These are phyloP conservation scores for Tilletia indica DNA, from an alignment of 1,284 basidiomycete species.

Conservation along the genomic window DNA sequence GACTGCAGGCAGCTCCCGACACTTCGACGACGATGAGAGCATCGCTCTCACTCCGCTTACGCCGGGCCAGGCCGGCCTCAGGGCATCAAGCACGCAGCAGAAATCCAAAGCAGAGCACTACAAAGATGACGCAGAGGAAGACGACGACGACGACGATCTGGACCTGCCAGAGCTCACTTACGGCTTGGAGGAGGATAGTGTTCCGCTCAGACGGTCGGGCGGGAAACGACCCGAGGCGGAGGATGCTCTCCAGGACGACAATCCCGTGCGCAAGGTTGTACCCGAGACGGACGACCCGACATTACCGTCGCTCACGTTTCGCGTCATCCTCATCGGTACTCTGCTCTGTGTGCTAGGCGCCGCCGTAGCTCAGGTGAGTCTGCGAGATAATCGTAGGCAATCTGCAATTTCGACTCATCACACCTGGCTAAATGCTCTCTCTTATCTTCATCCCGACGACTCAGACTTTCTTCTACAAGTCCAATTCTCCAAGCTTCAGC, in stretches of 20 bases:
- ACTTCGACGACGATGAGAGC: neutral
- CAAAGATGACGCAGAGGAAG: slow-evolving; percentile 2
- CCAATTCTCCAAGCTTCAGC: slow-evolving; percentile 30
- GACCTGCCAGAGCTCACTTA: slow-evolving; percentile 8
- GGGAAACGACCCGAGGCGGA: slow-evolving; percentile 7
- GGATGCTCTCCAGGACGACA: slow-evolving; percentile 23
- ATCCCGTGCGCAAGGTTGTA: slow-evolving; percentile 57
- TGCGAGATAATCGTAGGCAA: neutral
- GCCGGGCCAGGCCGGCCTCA: neutral
- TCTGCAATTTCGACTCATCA: neutral
- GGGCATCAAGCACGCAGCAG: neutral
- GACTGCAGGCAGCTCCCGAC: neutral
- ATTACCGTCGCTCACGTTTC: slow-evolving; percentile 61
- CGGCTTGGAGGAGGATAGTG: neutral
- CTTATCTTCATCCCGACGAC: neutral
- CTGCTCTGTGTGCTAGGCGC: slow-evolving; percentile 63
- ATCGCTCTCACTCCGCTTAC: neutral
- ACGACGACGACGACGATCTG: slow-evolving; percentile 10
- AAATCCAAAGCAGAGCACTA: neutral
- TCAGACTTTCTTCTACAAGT: slow-evolving; percentile 40
- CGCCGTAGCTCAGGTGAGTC: slow-evolving; percentile 56
- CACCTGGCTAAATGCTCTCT: neutral
- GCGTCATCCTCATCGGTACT: slow-evolving; percentile 61
- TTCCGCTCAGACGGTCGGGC: neutral
- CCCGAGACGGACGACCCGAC: slow-evolving; percentile 62